Evolutionary conservation across 1,139 yeast genomes (phyloP).

Genomic region (Cylindricascospora bacillispora): DNA sequence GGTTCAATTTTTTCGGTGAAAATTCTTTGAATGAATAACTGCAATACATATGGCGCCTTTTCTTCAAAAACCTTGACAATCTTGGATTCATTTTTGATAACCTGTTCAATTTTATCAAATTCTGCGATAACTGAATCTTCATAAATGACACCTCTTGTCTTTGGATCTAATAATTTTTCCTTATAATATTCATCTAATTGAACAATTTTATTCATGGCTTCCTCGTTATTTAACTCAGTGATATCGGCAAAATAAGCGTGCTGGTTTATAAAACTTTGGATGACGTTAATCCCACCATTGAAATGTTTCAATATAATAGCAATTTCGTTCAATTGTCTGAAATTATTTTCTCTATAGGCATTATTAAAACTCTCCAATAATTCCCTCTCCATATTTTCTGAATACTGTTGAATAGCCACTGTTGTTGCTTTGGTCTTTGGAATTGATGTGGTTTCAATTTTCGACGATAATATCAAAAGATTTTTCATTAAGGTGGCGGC

Average conservation of each 20-base stretch:
- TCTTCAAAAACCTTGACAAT: constrained; percentile 63
- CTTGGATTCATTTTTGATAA: constrained; percentile 57
- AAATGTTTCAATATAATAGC: constrained; percentile 69
- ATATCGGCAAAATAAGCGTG: constrained; percentile 57
- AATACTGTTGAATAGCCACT: constrained; percentile 49
- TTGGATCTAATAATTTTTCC: constrained; percentile 36
- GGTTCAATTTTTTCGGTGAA: constrained; percentile 68
- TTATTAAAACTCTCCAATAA: constrained; percentile 45
- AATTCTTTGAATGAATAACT: constrained; percentile 60
- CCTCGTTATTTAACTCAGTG: constrained; percentile 25
- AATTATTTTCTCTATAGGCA: constrained; percentile 38
- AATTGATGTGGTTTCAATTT: constrained; percentile 41
- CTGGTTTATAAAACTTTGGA: constrained; percentile 71
- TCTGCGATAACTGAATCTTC: constrained; percentile 30
- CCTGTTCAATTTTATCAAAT: constrained; percentile 32
- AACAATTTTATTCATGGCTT: constrained; percentile 23
- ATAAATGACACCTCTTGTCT: constrained; percentile 28
- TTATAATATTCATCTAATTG: constrained; percentile 31
- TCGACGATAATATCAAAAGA: constrained; percentile 49
- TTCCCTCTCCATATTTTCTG: constrained; percentile 63
- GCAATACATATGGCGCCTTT: constrained; percentile 51
- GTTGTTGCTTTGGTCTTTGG: constrained; percentile 41
- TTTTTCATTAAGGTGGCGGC: constrained; percentile 63
- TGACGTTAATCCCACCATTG: constrained; percentile 77
- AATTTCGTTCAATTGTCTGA: constrained; percentile 62